These are phyloP conservation scores for Oryza rufipogon DNA, from an alignment of 176 grass and related monocot species.

Conservation along the genomic window DNA sequence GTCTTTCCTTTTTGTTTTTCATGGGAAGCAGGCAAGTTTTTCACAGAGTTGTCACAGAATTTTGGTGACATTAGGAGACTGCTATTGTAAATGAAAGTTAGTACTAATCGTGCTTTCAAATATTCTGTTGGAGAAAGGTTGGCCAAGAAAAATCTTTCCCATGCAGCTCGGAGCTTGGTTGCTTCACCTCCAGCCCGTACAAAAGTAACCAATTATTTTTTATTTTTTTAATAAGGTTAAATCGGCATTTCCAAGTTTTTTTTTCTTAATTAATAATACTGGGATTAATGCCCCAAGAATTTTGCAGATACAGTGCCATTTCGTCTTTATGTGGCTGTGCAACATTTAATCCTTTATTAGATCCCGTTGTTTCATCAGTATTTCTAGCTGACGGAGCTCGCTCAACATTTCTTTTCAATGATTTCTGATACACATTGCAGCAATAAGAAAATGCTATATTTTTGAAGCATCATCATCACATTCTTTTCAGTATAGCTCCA, in stretches of 20 bases:
- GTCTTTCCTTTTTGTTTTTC: conserved; percentile 1
- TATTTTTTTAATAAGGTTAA: conserved; percentile 49
- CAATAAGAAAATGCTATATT: conserved; percentile 27
- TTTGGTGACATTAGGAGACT: conserved; percentile 89
- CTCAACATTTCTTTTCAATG: neutral
- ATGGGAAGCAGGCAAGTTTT: conserved; percentile 66
- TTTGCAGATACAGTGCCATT: conserved; percentile 14
- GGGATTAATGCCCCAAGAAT: conserved; percentile 7
- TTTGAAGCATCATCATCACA: neutral
- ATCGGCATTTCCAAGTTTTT: conserved; percentile 19
- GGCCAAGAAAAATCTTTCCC: conserved; percentile 24
- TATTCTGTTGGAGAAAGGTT: conserved; percentile 38
- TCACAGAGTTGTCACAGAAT: conserved; percentile 67
- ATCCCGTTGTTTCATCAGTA: conserved; percentile 10
- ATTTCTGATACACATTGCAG: conserved; percentile 12
- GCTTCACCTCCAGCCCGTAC: conserved; percentile 25
- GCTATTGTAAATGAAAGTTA: conserved; percentile 61
- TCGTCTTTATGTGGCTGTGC: conserved; percentile 12
- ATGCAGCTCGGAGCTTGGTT: conserved; percentile 24
- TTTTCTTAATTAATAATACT: neutral
- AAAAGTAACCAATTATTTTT: conserved; percentile 47
- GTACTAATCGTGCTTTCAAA: conserved; percentile 30
- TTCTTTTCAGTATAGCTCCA: neutral
- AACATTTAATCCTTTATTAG: conserved; percentile 15
- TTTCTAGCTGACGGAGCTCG: conserved; percentile 10